Evolutionary conservation across 768 basidiomycete species (phyloP).

Genomic region (Lactarius deliciosus): DNA sequence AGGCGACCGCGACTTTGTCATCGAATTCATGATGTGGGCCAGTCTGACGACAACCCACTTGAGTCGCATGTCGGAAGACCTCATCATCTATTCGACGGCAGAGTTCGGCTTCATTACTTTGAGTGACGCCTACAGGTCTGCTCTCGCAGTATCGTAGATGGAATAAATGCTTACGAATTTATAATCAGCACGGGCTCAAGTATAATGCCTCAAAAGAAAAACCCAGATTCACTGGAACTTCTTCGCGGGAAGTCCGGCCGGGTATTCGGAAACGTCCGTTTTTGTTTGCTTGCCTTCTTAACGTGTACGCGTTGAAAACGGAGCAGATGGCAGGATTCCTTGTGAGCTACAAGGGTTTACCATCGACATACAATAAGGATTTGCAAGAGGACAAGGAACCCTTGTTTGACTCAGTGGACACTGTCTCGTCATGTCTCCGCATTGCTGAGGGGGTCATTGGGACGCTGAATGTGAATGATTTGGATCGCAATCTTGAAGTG

Average conservation of each 20-base stretch:
- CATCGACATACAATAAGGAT: conserved; percentile 99
- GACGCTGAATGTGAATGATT: conserved; percentile 71
- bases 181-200: conserved; percentile 87
- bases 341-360: conserved; percentile 95
- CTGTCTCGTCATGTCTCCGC: conserved; percentile 79
- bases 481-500: neutral
- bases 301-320: conserved; percentile 5
- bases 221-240: conserved; percentile 94
- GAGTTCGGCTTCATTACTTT: conserved; percentile 97
- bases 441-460: conserved; percentile 95
- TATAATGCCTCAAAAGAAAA: conserved; percentile 99
- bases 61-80: conserved; percentile 92
- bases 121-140: conserved; percentile 94
- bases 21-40: conserved; percentile 96
- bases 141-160: conserved; percentile 15
- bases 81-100: conserved; percentile 94
- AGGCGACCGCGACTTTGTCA: conserved; percentile 94
- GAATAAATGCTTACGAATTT: neutral
- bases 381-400: conserved; percentile 99
- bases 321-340: conserved; percentile 94
- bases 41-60: conserved; percentile 91
- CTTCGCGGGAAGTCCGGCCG: conserved; percentile 94
- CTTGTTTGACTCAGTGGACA: conserved; percentile 91
- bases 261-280: conserved; percentile 82
- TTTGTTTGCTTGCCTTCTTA: conserved; percentile 1